Conservation (phyloP, 768 basidiomycete genomes). For the Leccinum obscurum region DNA sequence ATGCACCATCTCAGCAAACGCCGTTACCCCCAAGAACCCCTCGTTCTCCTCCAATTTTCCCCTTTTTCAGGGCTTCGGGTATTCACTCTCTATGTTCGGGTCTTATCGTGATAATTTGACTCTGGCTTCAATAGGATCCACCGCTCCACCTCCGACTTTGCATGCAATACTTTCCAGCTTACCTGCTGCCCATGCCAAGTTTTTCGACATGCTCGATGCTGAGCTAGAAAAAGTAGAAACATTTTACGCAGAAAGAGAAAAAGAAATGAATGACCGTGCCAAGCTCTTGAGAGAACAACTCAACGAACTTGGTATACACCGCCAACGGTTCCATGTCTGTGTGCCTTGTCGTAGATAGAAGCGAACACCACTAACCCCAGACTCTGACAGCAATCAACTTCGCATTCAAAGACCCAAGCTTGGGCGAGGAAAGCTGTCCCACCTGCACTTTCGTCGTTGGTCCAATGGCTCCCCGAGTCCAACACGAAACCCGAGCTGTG, state of each 20-base stretch:
- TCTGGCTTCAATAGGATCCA: conserved; percentile 1
- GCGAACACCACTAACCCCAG: neutral
- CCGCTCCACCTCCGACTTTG: conserved; percentile 36
- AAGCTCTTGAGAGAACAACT: conserved; percentile 64
- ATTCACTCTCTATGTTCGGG: neutral
- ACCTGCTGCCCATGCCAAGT: conserved; percentile 58
- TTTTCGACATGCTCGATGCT: conserved; percentile 71
- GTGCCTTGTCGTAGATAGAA: neutral
- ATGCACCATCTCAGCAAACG: conserved; percentile 18
- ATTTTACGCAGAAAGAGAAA: conserved; percentile 76
- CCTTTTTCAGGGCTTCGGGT: conserved; percentile 23
- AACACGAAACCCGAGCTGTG: neutral
- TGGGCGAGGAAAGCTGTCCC: conserved; percentile 14
- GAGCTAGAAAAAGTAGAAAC: conserved; percentile 84
- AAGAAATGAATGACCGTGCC: conserved; percentile 52
- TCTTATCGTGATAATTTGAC: neutral
- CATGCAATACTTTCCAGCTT: conserved; percentile 53
- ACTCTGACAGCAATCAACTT: conserved; percentile 12
- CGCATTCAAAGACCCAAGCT: neutral
- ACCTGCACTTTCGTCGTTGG: conserved; percentile 5
- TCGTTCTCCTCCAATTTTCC: conserved; percentile 12
- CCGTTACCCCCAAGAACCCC: conserved; percentile 11
- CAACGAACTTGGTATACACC: conserved; percentile 69
- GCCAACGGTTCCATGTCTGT: conserved; percentile 56
- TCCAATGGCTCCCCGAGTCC: neutral